Evolutionary conservation across 2,329 filamentous ascomycete species (phyloP), one percentile per base, ranked within the genome.

Genomic region (Venturia effusa): DNA sequence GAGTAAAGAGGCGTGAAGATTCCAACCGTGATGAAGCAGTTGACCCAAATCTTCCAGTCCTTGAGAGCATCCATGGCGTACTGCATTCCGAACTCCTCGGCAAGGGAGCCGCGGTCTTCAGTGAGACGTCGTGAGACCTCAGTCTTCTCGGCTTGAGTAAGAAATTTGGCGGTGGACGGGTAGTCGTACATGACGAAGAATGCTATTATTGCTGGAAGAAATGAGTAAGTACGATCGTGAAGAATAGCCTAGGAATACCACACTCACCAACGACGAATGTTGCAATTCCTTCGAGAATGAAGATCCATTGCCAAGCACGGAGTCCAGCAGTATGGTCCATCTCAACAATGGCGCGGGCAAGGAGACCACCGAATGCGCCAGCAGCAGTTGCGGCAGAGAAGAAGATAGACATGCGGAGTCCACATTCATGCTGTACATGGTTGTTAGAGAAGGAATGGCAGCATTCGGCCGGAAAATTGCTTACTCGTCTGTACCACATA

Each of bases 281-380:
- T 24, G 62, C 64, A 24, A 65, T 51, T 13, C 64, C 64, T 41
- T 65, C 64, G 27, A 65, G 30, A 27, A 65, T 88, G 72, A 93
- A 93, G 61, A 93, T 91, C 89, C 88, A 92, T 1, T 83, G 79
- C 89, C 89, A 93, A 1, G 87, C 88, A 1, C 77, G 71, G 41
- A 80, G 80, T 0, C 83, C 84, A 30, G 78, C 84, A 2, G 85
- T 71, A n/a, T 81, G 81, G 63, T 77, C 69, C 81, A 86, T 84
- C 67, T 82, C 77, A 2, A 78, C 72, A 63, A 86, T 84, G 11
- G 78, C 83, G 55, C 78, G 76, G 7, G 81, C 81, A 3, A 83
- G 70, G 3, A 83, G 74, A 32, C 80, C 73, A 22, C 80, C 80
- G 66, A 83, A 83, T 8, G 81, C 80, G 45, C 81, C 81, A 1